Conservation (phyloP, 2,329 filamentous ascomycete species). For the Sporothrix euskadiensis region DNA sequence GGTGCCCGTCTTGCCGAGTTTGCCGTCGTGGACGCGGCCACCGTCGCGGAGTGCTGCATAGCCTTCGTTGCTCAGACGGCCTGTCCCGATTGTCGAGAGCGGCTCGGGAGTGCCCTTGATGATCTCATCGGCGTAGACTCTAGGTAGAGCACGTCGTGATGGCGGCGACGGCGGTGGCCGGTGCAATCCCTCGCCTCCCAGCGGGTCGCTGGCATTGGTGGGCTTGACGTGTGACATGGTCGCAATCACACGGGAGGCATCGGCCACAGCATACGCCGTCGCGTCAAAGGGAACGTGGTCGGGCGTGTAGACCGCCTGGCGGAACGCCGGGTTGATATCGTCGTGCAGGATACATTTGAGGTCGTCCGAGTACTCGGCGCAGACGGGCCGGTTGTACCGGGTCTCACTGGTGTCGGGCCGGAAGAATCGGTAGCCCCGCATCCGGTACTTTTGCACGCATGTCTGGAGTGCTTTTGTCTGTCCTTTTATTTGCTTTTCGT, state of each 20-base stretch:
- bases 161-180: neutral
- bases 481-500: too few species aligned
- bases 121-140: neutral
- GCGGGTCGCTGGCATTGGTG: neutral
- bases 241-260: neutral
- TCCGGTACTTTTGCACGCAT: slow-evolving; percentile 26
- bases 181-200: neutral
- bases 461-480: neutral
- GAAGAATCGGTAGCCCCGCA: slow-evolving; percentile 27
- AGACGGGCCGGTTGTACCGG: neutral
- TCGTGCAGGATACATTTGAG: neutral
- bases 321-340: neutral
- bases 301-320: neutral
- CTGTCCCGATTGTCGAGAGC: neutral
- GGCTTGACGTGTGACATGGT: neutral
- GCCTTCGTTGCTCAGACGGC: neutral
- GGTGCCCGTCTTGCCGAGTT: slow-evolving; percentile 19
- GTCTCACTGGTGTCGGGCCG: too few species aligned
- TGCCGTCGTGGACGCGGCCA: neutral
- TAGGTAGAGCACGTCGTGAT: too few species aligned
- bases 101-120: neutral
- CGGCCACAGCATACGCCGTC: neutral
- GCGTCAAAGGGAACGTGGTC: neutral
- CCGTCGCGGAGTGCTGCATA: neutral
- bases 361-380: neutral